Evolutionary conservation across 768 basidiomycete genomes (phyloP).

Genomic region (Suillus clintonianus): DNA sequence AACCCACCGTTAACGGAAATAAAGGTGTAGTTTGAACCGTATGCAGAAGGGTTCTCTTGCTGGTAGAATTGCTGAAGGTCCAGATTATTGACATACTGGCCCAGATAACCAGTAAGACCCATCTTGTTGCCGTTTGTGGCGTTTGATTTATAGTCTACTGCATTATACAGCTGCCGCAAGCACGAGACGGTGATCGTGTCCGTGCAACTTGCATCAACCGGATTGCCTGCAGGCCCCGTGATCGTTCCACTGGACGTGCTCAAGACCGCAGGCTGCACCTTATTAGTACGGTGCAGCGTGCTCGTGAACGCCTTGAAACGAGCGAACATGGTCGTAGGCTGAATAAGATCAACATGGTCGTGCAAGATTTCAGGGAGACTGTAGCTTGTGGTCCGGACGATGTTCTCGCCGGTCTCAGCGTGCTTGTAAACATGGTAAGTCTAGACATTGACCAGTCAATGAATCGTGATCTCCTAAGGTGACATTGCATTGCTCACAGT

Average conservation of each 20-base stretch:
- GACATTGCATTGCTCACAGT: slow-evolving; percentile 45
- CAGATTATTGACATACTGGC: slow-evolving; percentile 51
- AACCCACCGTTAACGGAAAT: slow-evolving; percentile 56
- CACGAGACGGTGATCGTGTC: slow-evolving; percentile 52
- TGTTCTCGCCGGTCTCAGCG: slow-evolving; percentile 47
- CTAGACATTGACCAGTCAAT: slow-evolving; percentile 30
- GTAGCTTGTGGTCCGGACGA: slow-evolving; percentile 70
- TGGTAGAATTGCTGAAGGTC: slow-evolving; percentile 56
- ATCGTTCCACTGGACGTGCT: slow-evolving; percentile 16
- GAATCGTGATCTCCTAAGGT: background rate
- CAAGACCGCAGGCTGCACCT: background rate
- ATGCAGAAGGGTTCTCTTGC: slow-evolving; percentile 49
- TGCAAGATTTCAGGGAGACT: slow-evolving; percentile 62
- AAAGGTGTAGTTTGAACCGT: slow-evolving; percentile 51
- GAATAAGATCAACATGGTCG: slow-evolving; percentile 64
- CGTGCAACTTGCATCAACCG: slow-evolving; percentile 52
- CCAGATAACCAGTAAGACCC: slow-evolving; percentile 56
- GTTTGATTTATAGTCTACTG: slow-evolving; percentile 45
- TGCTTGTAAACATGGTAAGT: slow-evolving; percentile 67
- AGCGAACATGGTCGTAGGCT: slow-evolving; percentile 72
- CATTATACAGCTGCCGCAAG: slow-evolving; percentile 57
- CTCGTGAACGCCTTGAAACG: slow-evolving; percentile 45
- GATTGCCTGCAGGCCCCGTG: slow-evolving; percentile 34
- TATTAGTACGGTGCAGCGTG: slow-evolving; percentile 36
- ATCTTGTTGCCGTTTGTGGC: slow-evolving; percentile 48